phyloP scores from a whole-genome alignment of 257 asterid genomes.

The Lavandula angustifolia region DNA sequence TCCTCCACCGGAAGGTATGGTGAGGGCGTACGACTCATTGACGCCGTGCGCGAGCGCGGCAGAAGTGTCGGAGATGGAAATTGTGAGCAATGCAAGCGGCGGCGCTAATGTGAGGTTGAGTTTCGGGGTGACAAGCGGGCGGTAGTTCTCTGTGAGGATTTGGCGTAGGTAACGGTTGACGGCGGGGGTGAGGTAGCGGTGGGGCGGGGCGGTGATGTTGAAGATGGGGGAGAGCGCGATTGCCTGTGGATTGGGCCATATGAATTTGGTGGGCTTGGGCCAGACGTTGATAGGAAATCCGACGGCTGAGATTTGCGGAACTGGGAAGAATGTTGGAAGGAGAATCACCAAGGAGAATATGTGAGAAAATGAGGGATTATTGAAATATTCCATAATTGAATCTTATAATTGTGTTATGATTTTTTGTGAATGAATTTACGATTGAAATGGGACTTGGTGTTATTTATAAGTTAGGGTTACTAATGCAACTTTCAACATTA shows the following conservation, averaged over 20 bases:
- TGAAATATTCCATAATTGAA: conserved; percentile 15
- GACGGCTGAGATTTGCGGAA: conserved; percentile 51
- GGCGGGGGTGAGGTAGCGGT: conserved; percentile 61
- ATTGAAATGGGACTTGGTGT: neutral
- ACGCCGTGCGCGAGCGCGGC: conserved; percentile 66
- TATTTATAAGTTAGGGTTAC: conserved; percentile 29
- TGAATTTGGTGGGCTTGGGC: conserved; percentile 81
- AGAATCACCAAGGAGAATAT: conserved; percentile 23
- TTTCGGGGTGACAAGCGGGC: conserved; percentile 49
- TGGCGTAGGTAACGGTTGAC: conserved; percentile 58
- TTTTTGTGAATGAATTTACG: neutral
- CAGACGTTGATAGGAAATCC: conserved; percentile 69
- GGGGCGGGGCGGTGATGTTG: conserved; percentile 48
- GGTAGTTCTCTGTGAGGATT: conserved; percentile 51
- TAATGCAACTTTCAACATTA: too few species aligned
- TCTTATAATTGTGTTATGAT: neutral
- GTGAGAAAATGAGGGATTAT: conserved; percentile 10
- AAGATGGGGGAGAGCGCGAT: conserved; percentile 58
- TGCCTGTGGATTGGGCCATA: conserved; percentile 68
- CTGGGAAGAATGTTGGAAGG: conserved; percentile 1
- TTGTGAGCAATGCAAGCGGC: conserved; percentile 44
- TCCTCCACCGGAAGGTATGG: conserved; percentile 38
- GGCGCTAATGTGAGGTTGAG: conserved; percentile 52
- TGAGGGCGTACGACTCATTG: conserved; percentile 76
- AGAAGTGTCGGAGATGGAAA: conserved; percentile 45